Evolutionary conservation across 2,329 filamentous ascomycete species (phyloP).

Genomic region (Colletotrichum orchidophilum): DNA sequence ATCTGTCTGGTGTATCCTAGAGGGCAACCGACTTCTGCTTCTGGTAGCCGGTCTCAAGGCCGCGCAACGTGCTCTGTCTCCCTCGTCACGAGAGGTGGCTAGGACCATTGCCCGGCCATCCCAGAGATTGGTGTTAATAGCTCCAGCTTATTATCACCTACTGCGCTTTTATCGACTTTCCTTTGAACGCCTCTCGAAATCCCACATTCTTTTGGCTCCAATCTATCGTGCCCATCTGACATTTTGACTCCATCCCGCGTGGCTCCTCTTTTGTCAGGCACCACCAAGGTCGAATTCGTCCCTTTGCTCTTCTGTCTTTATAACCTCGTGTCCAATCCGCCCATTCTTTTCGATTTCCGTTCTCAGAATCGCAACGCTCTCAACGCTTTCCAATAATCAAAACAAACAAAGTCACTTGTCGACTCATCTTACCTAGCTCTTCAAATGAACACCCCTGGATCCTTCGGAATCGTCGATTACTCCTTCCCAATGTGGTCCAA

Average conservation of each 20-base stretch:
- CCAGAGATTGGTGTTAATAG: neutral
- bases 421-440: neutral
- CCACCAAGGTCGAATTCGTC: neutral
- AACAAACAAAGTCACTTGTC: neutral
- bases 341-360: neutral
- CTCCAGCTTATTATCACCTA: neutral
- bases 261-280: neutral
- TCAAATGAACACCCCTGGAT: neutral
- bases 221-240: neutral
- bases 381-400: neutral
- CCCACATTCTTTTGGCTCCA: neutral
- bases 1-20: no score
- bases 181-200: constrained; percentile 5
- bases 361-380: constrained; percentile 3
- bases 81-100: no score
- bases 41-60: no score
- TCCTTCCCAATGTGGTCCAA: constrained; percentile 27
- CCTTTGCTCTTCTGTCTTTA: constrained; percentile 18
- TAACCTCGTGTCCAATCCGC: constrained; percentile 11
- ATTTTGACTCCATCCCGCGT: constrained; percentile 6
- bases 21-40: no score
- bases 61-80: neutral
- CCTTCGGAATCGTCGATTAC: constrained; percentile 5
- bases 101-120: no score
- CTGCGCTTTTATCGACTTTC: neutral